Evolutionary conservation across 2,329 filamentous ascomycete genomes (phyloP).

Genomic region (Calonectria montana): DNA sequence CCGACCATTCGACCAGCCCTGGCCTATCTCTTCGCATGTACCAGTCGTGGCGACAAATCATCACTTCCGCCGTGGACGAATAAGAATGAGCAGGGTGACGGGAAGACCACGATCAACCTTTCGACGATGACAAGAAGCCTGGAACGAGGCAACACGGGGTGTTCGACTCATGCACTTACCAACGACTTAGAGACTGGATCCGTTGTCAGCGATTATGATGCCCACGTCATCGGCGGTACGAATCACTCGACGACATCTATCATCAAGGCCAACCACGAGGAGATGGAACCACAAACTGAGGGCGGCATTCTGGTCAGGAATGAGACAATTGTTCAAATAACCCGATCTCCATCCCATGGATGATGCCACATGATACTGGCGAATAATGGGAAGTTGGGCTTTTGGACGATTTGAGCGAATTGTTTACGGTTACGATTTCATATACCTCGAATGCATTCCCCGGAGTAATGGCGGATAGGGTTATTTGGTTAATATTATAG

Average conservation of each 20-base stretch:
- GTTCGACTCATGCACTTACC: conserved; percentile 37
- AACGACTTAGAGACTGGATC: conserved; percentile 8
- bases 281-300: neutral
- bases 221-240: conserved; percentile 33
- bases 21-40: conserved; percentile 32
- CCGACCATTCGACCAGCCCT: conserved; percentile 36
- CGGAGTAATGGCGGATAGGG: neutral
- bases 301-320: conserved; percentile 41
- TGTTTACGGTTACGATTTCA: neutral
- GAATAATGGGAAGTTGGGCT: neutral
- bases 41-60: conserved; percentile 7
- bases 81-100: conserved; percentile 29
- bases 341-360: neutral
- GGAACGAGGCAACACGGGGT: conserved; percentile 29
- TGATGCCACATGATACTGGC: neutral
- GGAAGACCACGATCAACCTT: conserved; percentile 33
- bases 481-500: neutral
- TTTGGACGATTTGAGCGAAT: neutral
- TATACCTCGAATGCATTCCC: neutral
- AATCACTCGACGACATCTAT: conserved; percentile 26
- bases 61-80: conserved; percentile 26
- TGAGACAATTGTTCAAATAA: conserved; percentile 26
- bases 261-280: conserved; percentile 22
- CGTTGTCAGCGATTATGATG: conserved; percentile 33
- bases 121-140: conserved; percentile 27